Evolutionary conservation across 352 stramenopile genomes (phyloP).

Genomic region (Hyaloperonospora brassicae): DNA sequence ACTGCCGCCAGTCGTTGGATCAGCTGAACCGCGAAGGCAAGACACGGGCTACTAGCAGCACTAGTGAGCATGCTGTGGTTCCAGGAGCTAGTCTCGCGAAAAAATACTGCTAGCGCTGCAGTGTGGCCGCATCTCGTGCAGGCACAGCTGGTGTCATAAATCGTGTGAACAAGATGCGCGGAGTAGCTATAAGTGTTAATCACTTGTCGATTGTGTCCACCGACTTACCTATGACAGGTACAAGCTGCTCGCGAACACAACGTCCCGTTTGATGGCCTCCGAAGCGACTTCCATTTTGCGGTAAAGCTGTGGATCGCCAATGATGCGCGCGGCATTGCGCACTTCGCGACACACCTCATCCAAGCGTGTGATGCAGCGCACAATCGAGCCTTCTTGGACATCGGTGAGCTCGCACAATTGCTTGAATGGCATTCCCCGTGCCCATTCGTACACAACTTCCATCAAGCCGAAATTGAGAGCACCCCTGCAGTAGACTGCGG

Average conservation of each 20-base stretch:
- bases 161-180: background rate
- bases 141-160: background rate
- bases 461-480: constrained; percentile 94
- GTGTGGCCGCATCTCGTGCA: constrained; percentile 25
- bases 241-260: constrained; percentile 95
- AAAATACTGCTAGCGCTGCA: background rate
- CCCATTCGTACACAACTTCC: constrained; percentile 97
- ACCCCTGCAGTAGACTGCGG: constrained; percentile 85
- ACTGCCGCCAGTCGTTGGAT: constrained; percentile 36
- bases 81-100: too few species aligned
- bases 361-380: constrained; percentile 94
- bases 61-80: background rate
- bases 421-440: constrained; percentile 94
- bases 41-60: background rate
- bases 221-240: constrained; percentile 80
- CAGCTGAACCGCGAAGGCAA: constrained; percentile 18
- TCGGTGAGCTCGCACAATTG: constrained; percentile 92
- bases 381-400: constrained; percentile 97
- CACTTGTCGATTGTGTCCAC: background rate
- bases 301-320: constrained; percentile 94
- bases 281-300: constrained; percentile 97
- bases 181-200: background rate
- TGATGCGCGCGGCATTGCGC: constrained; percentile 89
- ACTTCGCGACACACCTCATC: constrained; percentile 98
- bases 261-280: constrained; percentile 95